phyloP scores from a whole-genome alignment of 208 protist genomes.

The Acanthamoeba culbertsoni region DNA sequence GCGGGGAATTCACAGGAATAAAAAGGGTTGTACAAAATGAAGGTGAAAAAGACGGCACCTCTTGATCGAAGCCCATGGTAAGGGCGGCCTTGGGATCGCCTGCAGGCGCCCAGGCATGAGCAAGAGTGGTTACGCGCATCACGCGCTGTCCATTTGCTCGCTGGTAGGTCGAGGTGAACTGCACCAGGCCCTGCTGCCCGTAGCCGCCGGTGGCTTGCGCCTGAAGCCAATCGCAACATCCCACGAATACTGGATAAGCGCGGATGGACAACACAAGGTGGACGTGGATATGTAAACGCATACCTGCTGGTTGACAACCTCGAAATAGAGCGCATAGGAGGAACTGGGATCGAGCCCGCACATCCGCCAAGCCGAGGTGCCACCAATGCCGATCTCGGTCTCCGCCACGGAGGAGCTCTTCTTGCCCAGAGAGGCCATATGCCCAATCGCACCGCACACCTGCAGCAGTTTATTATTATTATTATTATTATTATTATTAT shows the following conservation, averaged over 20 bases:
- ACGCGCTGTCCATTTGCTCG: conserved; percentile 76
- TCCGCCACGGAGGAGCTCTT: conserved; percentile 86
- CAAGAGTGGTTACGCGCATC: conserved; percentile 81
- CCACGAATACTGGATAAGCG: not conserved
- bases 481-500: too few species aligned
- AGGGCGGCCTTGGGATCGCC: conserved; percentile 71
- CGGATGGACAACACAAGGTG: conserved; percentile 83
- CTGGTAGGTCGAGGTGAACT: conserved; percentile 97
- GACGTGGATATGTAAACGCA: not conserved
- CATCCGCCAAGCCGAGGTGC: conserved; percentile 97
- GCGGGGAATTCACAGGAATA: not conserved
- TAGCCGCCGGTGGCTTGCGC: not conserved
- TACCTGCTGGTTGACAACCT: conserved; percentile 87
- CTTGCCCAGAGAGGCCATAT: conserved; percentile 91
- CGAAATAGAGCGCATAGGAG: conserved; percentile 96
- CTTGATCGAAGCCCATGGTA: conserved; percentile 53
- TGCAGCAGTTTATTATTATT: too few species aligned
- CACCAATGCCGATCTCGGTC: conserved; percentile 93
- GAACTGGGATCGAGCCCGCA: conserved; percentile 91
- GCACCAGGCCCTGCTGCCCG: conserved; percentile 79
- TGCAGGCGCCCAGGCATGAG: conserved; percentile 74
- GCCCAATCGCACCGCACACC: conserved; percentile 90
- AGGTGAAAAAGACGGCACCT: not conserved
- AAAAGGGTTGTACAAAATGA: not conserved
- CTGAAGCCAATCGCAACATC: not conserved